Evolutionary conservation across 2,329 filamentous ascomycete species (phyloP), one percentile per base, ranked within the genome.

Genomic region (Xylariaceae sp.): DNA sequence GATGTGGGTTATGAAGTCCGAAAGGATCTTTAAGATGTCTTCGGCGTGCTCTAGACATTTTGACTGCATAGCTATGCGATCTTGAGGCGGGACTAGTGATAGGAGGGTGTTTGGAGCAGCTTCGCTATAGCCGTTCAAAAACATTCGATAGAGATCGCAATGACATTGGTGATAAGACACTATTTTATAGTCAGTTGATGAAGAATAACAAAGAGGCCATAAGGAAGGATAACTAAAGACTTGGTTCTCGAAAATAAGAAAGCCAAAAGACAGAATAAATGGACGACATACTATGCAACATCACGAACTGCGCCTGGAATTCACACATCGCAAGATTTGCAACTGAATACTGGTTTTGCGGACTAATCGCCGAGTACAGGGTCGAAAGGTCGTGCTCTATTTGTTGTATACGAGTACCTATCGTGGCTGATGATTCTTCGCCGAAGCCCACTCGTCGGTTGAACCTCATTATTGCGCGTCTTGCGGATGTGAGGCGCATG

Each of bases 121-220:
- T 42, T 75, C 73, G 3, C 67, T 69, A 41, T 72, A 76, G 12
- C 67, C 70, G 2, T 66, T 66, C 3, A 76, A 57, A 5, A 75
- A 66, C n/a, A 75, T 66, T 2, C 74, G 71, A 48, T 75, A 75
- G 5, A 76, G 53, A 44, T 76, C 74, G 56, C 72, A 75, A 47
- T 75, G 69, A 11, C 68, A 71, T 43, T 75, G 72, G 16, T 75
- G 72, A 61, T 69, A 75, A 1, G 68, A 71, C 16, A 67, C 57
- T 56, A 18, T 5, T 31, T 16, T 41, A 22, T 6, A 9, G 43
- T 47, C 38, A 48, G 41, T 33, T 10, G 7, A 41, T 14, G 14
- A 14, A 39, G 17, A 28, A 28, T 7, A 5, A 28, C 22, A 28
- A 7, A 28, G 22, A 28, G 4, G 36, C 4, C 6, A 18, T 12